These are phyloP conservation scores for Serpula lacrymans DNA, from an alignment of 768 basidiomycete genomes.

Conservation along the genomic window DNA sequence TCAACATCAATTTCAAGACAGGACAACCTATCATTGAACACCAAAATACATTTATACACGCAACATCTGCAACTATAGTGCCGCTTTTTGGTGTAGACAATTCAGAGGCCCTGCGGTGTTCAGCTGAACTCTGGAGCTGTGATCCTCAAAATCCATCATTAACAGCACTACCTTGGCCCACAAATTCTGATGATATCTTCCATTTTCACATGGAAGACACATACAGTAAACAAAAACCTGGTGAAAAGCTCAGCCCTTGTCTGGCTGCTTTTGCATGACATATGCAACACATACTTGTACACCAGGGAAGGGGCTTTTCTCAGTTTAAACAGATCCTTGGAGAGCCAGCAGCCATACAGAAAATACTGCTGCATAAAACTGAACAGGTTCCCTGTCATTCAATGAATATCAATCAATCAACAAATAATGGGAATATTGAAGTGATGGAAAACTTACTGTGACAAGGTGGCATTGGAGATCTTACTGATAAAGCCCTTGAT, in stretches of 20 bases:
- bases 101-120: too few relatives aligned
- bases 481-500: conserved; percentile 2
- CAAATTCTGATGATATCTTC: too few relatives aligned
- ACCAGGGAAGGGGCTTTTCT: too few relatives aligned
- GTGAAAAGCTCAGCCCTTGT: too few relatives aligned
- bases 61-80: conserved; percentile 31
- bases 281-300: too few relatives aligned
- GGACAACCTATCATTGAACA: conserved; percentile 29
- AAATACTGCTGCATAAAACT: conserved; percentile 1
- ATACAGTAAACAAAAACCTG: too few relatives aligned
- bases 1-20: conserved; percentile 34
- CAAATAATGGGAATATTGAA: conserved; percentile 11
- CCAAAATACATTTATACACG: conserved; percentile 24
- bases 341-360: background rate
- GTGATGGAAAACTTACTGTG: conserved; percentile 5
- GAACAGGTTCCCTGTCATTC: background rate
- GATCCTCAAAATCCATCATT: too few relatives aligned
- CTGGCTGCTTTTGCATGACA: too few relatives aligned
- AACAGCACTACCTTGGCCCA: too few relatives aligned
- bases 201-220: too few relatives aligned
- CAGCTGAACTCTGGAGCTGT: too few relatives aligned
- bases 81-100: conserved; percentile 13
- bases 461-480: conserved; percentile 11
- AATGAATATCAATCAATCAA: conserved; percentile 10
- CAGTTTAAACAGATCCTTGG: conserved; percentile 2